Percentiles rank a stretch among this genome's conserved stretches.
Conservation (phyloP, 2,329 filamentous ascomycete species). For the Diaporthe sp. region DNA sequence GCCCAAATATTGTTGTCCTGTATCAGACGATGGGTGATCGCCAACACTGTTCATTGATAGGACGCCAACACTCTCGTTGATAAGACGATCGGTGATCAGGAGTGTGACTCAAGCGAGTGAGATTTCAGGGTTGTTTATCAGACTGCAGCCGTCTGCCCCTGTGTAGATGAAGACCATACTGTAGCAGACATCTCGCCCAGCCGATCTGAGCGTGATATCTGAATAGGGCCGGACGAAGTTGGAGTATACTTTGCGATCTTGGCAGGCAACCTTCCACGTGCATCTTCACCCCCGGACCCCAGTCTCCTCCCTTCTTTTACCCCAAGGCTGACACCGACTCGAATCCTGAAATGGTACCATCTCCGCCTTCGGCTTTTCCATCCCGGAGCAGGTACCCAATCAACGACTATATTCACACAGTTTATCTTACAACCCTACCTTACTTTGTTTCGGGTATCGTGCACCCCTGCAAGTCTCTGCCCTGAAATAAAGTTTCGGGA, state of each 20-base stretch:
- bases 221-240: background rate
- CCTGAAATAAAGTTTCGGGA: conserved; percentile 9
- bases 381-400: background rate
- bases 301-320: background rate
- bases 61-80: background rate
- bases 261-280: background rate
- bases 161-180: conserved; percentile 9
- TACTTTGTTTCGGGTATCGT: background rate
- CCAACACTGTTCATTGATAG: background rate
- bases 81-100: conserved; percentile 15
- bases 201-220: background rate
- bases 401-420: background rate
- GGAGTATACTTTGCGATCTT: conserved; percentile 11
- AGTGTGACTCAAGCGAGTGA: background rate
- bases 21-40: conserved; percentile 15
- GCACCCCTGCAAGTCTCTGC: background rate
- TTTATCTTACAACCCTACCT: background rate
- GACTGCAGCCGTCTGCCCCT: background rate
- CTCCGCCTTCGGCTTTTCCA: conserved; percentile 11
- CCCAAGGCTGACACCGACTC: conserved; percentile 11
- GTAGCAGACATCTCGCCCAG: background rate
- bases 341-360: background rate
- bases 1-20: background rate
- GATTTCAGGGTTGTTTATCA: background rate
- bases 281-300: background rate